Percentiles rank a stretch among this genome's conserved stretches.
Conservation (phyloP, 2,329 filamentous ascomycete genomes). For the Aspergillus brasiliensis region DNA sequence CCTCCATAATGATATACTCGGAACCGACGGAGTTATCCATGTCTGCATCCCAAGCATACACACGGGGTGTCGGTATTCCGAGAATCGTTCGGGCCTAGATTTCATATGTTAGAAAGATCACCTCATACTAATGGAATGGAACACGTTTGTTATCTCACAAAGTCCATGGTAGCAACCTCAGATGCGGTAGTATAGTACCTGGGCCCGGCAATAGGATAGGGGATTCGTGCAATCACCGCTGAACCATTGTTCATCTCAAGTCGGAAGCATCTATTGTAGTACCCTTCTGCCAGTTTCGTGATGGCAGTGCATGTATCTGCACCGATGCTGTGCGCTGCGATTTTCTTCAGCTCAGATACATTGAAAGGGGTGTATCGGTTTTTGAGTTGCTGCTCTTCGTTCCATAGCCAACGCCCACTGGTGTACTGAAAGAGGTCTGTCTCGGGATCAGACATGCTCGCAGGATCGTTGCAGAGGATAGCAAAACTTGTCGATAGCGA, state of each 20-base stretch:
- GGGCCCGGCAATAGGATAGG: constrained; percentile 27
- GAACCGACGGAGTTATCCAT: constrained; percentile 25
- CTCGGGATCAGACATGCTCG: neutral
- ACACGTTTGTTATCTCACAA: constrained; percentile 14
- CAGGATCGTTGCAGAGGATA: neutral
- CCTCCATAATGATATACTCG: constrained; percentile 36
- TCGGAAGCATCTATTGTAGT: constrained; percentile 38
- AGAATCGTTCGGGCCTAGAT: constrained; percentile 21
- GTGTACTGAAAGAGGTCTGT: constrained; percentile 32
- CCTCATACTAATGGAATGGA: no score
- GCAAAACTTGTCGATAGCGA: no score
- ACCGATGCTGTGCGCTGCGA: constrained; percentile 32
- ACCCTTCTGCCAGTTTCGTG: constrained; percentile 41
- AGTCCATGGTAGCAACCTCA: constrained; percentile 31
- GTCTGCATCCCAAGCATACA: constrained; percentile 25
- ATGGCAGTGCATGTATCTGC: constrained; percentile 38
- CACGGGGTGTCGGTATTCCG: constrained; percentile 17
- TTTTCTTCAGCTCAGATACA: constrained; percentile 34
- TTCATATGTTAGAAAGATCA: neutral
- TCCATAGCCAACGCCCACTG: constrained; percentile 38
- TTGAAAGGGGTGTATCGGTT: constrained; percentile 39
- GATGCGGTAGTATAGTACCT: constrained; percentile 24
- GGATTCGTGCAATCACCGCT: constrained; percentile 24
- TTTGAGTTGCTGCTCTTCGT: constrained; percentile 37
- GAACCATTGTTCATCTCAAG: constrained; percentile 29